Evolutionary conservation across 2,329 filamentous ascomycete genomes (phyloP).

Genomic region (Ampelomyces quisqualis): DNA sequence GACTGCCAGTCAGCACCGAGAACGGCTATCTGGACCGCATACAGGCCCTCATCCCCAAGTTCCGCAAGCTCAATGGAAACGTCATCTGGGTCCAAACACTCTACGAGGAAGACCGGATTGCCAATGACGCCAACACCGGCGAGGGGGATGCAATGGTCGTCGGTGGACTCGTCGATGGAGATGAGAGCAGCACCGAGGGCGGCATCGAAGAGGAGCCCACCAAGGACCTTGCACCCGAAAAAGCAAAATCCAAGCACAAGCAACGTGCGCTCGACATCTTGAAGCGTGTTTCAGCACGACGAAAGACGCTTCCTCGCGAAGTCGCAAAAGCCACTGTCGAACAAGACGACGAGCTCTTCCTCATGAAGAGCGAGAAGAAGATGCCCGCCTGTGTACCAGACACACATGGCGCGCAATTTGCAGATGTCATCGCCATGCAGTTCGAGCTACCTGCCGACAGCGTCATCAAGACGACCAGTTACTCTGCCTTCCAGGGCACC

Average conservation of each 20-base stretch:
- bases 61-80: constrained; percentile 66
- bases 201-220: constrained; percentile 37
- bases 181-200: constrained; percentile 37
- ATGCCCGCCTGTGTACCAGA: constrained; percentile 47
- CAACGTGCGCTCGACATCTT: constrained; percentile 42
- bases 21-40: constrained; percentile 68
- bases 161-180: constrained; percentile 40
- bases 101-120: constrained; percentile 63
- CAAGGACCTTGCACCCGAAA: constrained; percentile 30
- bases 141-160: constrained; percentile 51
- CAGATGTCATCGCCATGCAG: constrained; percentile 51
- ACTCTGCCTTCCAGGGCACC: constrained; percentile 81
- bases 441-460: constrained; percentile 55
- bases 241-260: constrained; percentile 39
- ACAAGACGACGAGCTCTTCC: constrained; percentile 51
- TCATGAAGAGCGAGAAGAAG: constrained; percentile 42
- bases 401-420: constrained; percentile 53
- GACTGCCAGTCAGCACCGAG: constrained; percentile 65
- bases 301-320: constrained; percentile 30
- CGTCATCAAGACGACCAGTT: constrained; percentile 69
- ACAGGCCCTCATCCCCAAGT: constrained; percentile 65
- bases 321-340: constrained; percentile 31
- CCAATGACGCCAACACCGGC: constrained; percentile 52
- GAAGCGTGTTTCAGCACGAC: constrained; percentile 39
- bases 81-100: constrained; percentile 84